These are phyloP conservation scores for Ganoderma meredithae DNA, from an alignment of 1,284 basidiomycete genomes.

Conservation along the genomic window DNA sequence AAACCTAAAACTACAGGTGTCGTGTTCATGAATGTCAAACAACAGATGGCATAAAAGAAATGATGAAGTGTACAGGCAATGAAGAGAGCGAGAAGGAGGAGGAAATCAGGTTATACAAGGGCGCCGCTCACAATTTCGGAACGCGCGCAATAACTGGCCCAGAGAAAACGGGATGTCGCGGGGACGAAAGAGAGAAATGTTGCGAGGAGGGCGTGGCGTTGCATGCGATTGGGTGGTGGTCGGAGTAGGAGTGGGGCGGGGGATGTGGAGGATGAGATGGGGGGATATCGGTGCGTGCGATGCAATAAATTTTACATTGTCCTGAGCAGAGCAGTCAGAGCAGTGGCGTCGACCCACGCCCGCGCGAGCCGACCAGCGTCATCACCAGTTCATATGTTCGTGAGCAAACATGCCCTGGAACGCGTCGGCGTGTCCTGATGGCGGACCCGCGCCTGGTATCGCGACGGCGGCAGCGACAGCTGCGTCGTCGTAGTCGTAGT, in stretches of 20 bases:
- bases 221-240: constrained; percentile 3
- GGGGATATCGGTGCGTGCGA: constrained; percentile 8
- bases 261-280: not conserved
- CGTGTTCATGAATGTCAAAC: constrained; percentile 10
- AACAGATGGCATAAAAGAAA: not conserved
- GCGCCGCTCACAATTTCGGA: constrained; percentile 22
- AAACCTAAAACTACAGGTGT: constrained; percentile 33
- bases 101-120: constrained; percentile 21
- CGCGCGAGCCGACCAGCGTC: constrained; percentile 44
- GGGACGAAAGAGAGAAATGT: constrained; percentile 7
- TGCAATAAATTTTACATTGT: constrained; percentile 32
- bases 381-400: constrained; percentile 42
- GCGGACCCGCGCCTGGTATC: constrained; percentile 24
- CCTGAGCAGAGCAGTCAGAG: constrained; percentile 28
- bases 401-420: constrained; percentile 39
- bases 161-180: constrained; percentile 26
- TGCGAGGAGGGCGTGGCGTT: constrained; percentile 7
- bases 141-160: constrained; percentile 26
- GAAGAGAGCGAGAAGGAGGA: not conserved
- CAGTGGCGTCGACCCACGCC: constrained; percentile 43
- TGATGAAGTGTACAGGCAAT: not conserved
- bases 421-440: constrained; percentile 29
- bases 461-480: constrained; percentile 3
- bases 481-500: constrained; percentile 39
- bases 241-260: not conserved